Evolutionary conservation across 116 monocot species (phyloP).

Genomic region (Trichopus zeylanicus): DNA sequence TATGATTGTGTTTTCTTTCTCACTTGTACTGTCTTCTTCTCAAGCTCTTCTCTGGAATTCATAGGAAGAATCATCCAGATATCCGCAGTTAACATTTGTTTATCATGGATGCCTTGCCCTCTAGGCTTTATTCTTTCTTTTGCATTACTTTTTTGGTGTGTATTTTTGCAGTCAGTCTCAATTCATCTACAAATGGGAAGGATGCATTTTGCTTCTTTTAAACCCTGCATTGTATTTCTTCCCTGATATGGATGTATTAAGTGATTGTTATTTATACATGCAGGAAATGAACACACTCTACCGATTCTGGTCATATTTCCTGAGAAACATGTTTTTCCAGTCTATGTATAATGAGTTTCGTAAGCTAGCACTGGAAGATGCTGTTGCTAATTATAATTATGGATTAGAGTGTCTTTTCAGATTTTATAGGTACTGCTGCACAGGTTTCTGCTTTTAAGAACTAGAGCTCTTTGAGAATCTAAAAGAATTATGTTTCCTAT

Average conservation of each 20-base stretch:
- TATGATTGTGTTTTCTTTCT: too few species aligned
- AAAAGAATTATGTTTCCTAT: neutral
- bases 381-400: constrained; percentile 78
- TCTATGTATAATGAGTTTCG: constrained; percentile 85
- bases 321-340: constrained; percentile 63
- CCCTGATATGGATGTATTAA: too few species aligned
- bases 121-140: too few species aligned
- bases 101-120: too few species aligned
- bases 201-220: neutral
- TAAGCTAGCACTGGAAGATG: constrained; percentile 84
- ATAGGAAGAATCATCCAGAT: too few species aligned
- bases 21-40: too few species aligned
- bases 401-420: constrained; percentile 98
- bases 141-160: too few species aligned
- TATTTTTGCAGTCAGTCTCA: too few species aligned
- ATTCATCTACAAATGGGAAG: neutral
- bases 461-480: too few species aligned
- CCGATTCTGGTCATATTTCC: constrained; percentile 95
- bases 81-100: too few species aligned
- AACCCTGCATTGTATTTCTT: too few species aligned
- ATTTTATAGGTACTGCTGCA: constrained; percentile 73
- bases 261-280: constrained; percentile 9
- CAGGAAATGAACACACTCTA: constrained; percentile 99
- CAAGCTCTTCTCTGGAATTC: too few species aligned
- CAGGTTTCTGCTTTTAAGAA: neutral